Evolutionary conservation across 805 yeast genomes (phyloP).

Genomic region (Teunomyces funiuensis): DNA sequence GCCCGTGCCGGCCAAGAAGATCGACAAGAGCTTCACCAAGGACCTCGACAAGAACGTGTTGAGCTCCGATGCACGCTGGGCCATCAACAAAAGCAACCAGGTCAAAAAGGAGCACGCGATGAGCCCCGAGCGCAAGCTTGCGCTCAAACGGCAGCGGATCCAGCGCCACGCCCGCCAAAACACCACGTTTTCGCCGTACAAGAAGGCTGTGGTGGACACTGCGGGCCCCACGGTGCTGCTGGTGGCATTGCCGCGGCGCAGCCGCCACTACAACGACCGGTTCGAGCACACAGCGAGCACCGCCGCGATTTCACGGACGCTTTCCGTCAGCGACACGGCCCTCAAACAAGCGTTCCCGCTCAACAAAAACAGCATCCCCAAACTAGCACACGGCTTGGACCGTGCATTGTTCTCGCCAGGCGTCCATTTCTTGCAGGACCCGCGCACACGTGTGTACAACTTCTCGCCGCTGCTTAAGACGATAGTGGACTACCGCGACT

Average conservation of each 20-base stretch:
- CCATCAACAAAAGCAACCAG: conserved; percentile 6
- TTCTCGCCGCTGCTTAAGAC: conserved; percentile 59
- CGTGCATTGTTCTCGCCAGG: conserved; percentile 77
- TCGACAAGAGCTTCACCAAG: conserved; percentile 11
- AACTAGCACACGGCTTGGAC: conserved; percentile 63
- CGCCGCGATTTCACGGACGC: conserved; percentile 1
- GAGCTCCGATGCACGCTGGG: conserved; percentile 10
- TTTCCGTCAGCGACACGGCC: not conserved
- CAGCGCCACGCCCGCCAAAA: not conserved
- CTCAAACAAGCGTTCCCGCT: conserved; percentile 19
- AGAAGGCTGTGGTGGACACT: not conserved
- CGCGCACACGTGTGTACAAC: conserved; percentile 71
- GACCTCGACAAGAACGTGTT: conserved; percentile 12
- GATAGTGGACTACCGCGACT: conserved; percentile 63
- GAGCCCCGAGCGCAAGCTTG: not conserved
- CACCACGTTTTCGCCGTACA: not conserved
- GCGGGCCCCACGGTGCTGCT: too few relatives aligned
- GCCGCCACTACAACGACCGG: conserved; percentile 1
- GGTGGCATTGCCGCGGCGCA: not conserved
- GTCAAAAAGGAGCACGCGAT: not conserved
- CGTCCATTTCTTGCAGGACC: conserved; percentile 76
- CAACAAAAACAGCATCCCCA: conserved; percentile 44
- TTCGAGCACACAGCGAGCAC: conserved; percentile 1
- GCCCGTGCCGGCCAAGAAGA: conserved; percentile 8
- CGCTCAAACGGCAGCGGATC: conserved; percentile 2